Evolutionary conservation across 305 asterid species (phyloP).

Genomic region (Caryopteris hybrid): DNA sequence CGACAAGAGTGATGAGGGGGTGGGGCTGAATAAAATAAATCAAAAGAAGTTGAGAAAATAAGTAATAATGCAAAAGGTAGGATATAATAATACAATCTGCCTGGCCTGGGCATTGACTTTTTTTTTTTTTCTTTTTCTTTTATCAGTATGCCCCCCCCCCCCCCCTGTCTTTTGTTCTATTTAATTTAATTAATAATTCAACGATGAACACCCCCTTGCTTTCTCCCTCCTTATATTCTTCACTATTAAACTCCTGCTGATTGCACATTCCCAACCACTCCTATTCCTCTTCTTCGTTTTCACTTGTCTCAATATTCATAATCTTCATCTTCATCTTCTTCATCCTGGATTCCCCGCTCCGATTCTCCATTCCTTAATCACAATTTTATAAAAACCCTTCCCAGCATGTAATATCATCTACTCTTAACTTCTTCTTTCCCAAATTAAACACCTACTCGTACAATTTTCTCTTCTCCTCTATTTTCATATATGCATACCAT

Average conservation of each 20-base stretch:
- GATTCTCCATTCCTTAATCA: no score
- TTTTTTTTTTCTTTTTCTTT: neutral
- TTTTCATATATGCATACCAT: neutral
- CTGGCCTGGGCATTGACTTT: constrained; percentile 31
- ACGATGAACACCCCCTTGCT: neutral
- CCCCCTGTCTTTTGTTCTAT: no score
- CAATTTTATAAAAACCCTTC: no score
- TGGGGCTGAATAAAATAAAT: neutral
- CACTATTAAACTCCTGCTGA: constrained; percentile 1
- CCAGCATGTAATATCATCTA: no score
- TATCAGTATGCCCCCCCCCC: no score
- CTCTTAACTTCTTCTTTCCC: no score
- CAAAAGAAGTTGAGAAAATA: constrained; percentile 5
- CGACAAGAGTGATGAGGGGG: constrained; percentile 9
- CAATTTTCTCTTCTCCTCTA: no score
- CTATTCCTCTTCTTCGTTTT: neutral
- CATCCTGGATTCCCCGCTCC: no score
- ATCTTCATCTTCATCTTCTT: neutral
- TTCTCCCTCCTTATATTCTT: constrained; percentile 10
- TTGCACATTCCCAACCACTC: constrained; percentile 21
- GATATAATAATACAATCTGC: constrained; percentile 5
- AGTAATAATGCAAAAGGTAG: constrained; percentile 22
- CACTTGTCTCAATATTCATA: no score
- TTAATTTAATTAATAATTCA: neutral
- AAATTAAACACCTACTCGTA: no score